These are phyloP conservation scores for Eruca vesicaria DNA, from an alignment of 441 rosid species.

Conservation along the genomic window DNA sequence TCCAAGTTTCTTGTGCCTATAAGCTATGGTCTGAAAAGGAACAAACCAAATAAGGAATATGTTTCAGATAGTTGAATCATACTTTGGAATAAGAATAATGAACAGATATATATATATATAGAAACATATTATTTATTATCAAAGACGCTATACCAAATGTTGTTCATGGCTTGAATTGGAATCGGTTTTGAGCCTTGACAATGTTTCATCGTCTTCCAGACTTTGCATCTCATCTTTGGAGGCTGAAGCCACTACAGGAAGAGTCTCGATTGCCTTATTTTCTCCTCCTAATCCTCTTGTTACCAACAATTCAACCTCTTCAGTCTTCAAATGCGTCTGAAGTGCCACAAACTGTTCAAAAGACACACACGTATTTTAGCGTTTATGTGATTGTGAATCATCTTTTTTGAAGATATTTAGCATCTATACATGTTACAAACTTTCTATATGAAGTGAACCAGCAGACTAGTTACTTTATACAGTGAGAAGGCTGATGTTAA, in stretches of 20 bases:
- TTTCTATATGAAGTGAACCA: neutral
- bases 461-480: neutral
- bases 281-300: conserved; percentile 32
- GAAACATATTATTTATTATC: neutral
- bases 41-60: neutral
- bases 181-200: conserved; percentile 44
- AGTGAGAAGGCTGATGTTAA: neutral
- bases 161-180: conserved; percentile 29
- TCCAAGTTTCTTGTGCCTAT: conserved; percentile 37
- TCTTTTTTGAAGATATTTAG: neutral
- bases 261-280: conserved; percentile 7
- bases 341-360: conserved; percentile 50
- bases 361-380: neutral
- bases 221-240: conserved; percentile 39
- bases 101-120: neutral
- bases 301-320: conserved; percentile 53
- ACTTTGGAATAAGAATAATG: neutral
- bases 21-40: conserved; percentile 48
- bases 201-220: conserved; percentile 52
- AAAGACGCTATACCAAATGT: conserved; percentile 47
- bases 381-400: neutral
- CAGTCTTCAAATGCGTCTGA: conserved; percentile 45
- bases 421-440: conserved; percentile 1
- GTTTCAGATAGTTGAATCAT: conserved; percentile 1
- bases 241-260: conserved; percentile 28